Evolutionary conservation across 306 rosid genomes (phyloP).

Genomic region (Hylodesmum podocarpum): DNA sequence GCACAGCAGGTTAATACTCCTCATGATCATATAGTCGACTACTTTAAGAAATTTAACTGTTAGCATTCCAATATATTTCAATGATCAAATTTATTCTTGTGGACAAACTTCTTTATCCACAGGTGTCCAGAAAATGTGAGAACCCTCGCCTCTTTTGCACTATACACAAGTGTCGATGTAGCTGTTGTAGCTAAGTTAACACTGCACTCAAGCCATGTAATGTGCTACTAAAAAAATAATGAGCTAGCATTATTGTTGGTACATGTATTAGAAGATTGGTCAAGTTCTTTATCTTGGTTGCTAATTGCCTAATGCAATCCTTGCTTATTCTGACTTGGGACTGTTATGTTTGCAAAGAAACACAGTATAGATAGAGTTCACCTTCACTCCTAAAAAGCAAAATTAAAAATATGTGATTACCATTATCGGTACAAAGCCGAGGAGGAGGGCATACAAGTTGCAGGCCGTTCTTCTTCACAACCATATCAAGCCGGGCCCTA

Average conservation of each 20-base stretch:
- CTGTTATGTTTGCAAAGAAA: conserved; percentile 14
- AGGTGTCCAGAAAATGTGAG: neutral
- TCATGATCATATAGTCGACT: neutral
- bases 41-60: neutral
- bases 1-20: neutral
- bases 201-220: neutral
- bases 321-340: neutral
- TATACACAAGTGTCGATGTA: neutral
- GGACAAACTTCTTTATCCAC: neutral
- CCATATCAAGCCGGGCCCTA: conserved; percentile 67
- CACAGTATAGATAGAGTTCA: neutral
- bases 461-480: conserved; percentile 66
- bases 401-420: conserved; percentile 46
- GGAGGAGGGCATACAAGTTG: conserved; percentile 95
- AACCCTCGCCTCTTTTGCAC: neutral
- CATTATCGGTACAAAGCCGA: conserved; percentile 92
- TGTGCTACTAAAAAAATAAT: neutral
- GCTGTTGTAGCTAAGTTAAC: neutral
- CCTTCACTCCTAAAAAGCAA: conserved; percentile 19
- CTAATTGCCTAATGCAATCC: neutral
- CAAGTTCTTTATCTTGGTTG: neutral
- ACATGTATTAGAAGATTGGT: neutral
- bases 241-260: neutral
- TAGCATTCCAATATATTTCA: neutral
- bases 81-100: neutral